A percentile compares a stretch with the other conserved stretches of the same genome.
Evolutionary conservation across 208 protist species (phyloP).

Genomic region (Trypanosoma vivax): DNA sequence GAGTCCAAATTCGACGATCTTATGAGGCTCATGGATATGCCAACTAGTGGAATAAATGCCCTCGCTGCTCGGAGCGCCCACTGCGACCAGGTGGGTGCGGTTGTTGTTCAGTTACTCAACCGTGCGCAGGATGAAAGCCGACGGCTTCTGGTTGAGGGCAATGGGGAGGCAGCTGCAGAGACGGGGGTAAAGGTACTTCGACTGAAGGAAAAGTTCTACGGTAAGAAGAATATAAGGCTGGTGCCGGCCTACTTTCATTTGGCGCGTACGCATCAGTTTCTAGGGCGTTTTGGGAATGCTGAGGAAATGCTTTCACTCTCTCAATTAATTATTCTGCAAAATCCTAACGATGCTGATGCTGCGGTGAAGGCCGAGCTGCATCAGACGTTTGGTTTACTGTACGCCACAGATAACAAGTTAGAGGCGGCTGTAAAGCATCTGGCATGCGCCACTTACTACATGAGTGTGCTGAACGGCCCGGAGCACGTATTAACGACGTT

Average conservation of each 20-base stretch:
- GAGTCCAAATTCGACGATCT: conserved; percentile 74
- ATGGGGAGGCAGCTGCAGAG: conserved; percentile 67
- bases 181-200: conserved; percentile 70
- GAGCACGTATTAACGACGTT: conserved; percentile 78
- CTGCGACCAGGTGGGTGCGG: conserved; percentile 37
- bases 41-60: conserved; percentile 61
- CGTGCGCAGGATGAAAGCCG: conserved; percentile 70
- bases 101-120: conserved; percentile 60
- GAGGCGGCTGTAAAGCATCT: conserved; percentile 77
- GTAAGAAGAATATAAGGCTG: conserved; percentile 54
- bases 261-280: conserved; percentile 80
- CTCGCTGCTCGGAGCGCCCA: conserved; percentile 48
- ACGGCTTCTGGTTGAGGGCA: conserved; percentile 55
- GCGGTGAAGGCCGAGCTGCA: conserved; percentile 79
- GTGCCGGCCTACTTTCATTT: conserved; percentile 81
- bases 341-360: conserved; percentile 41
- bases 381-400: conserved; percentile 85
- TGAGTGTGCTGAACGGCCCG: conserved; percentile 73
- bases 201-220: conserved; percentile 73
- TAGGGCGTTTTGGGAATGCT: conserved; percentile 67
- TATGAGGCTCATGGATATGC: conserved; percentile 48
- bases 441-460: conserved; percentile 80
- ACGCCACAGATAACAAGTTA: conserved; percentile 78
- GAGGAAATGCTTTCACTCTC: conserved; percentile 86
- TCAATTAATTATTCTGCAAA: conserved; percentile 72